These are phyloP conservation scores for Ogataea hybrid DNA, from an alignment of 1,139 yeast species.

Conservation along the genomic window DNA sequence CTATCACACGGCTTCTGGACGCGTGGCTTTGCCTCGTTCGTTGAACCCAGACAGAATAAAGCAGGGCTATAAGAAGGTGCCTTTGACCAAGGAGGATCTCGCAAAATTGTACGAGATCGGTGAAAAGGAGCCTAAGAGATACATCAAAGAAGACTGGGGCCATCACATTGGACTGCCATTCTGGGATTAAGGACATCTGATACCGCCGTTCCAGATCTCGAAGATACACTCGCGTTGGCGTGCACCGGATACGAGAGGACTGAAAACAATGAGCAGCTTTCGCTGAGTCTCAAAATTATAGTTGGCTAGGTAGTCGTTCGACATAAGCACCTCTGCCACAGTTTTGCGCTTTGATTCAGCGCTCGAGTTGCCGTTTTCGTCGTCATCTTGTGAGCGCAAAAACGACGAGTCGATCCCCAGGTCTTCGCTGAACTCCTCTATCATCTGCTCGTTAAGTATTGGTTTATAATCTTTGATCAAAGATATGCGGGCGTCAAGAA, in stretches of 20 bases:
- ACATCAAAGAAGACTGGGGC: constrained; percentile 31
- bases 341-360: constrained; percentile 13
- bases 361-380: constrained; percentile 1
- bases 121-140: constrained; percentile 40
- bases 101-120: constrained; percentile 43
- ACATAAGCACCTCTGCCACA: constrained; percentile 20
- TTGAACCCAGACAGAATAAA: constrained; percentile 35
- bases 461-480: constrained; percentile 30
- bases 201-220: constrained; percentile 36
- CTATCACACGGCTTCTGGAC: constrained; percentile 52
- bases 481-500: constrained; percentile 32
- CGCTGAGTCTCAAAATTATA: constrained; percentile 32
- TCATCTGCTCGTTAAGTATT: constrained; percentile 29
- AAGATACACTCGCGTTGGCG: constrained; percentile 22
- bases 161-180: constrained; percentile 19
- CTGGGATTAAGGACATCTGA: constrained; percentile 22
- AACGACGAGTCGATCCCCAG: constrained; percentile 29
- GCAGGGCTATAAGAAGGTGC: constrained; percentile 20
- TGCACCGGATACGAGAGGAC: constrained; percentile 25
- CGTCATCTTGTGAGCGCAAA: constrained; percentile 12
- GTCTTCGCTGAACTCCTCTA: constrained; percentile 32
- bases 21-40: constrained; percentile 57
- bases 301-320: constrained; percentile 31
- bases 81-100: constrained; percentile 38
- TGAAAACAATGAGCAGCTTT: constrained; percentile 28